Base-by-base conservation (phyloP, 2,329 filamentous ascomycete species). In the Colletotrichum incanum region DNA sequence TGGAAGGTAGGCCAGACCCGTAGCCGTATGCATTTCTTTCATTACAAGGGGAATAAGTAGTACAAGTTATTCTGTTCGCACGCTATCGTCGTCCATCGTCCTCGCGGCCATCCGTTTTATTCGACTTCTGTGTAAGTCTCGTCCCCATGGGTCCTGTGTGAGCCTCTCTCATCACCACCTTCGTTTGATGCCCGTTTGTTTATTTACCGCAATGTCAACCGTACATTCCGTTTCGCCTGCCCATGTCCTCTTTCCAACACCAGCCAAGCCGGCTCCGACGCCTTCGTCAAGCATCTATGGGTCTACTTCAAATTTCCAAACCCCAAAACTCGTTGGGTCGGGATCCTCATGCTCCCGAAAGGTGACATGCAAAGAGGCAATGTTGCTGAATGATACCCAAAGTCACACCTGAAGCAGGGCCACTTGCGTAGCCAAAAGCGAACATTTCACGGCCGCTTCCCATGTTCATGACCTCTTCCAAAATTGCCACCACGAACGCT, bases 401-500 rank as follows among this genome's bases (percentile, higher is more conserved):
- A 41, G 54, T 39, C 34, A 49, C 23, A 39, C 55, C 26, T 8
- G n/a, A 50, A 62, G 31, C 45, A 41, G 41, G 28, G 18, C n/a
- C 31, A 23, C 28, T 20, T 6, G n/a, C n/a, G 34, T 62, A 41
- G 8, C 31, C 60, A 62, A 39, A 39, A 34, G n/a, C 31, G 47
- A 34, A 3, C 26, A 31, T 23, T 28, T 18, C 11, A 16, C 20
- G 23, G 28, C 34, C 9, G 37, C 61, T 43, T 31, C 20, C 12
- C 23, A 2, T 18, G 23, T 8, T 72, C 52, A 72, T 77, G 79
- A 83, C 70, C 82, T 79, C 78, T 82, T 86, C 90, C 90, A 92
- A 77, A 92, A 91, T 79, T 87, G 87, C 89, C 89, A 92, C 81
- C 88, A 86, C 49, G 82, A 80, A 70, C 78, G 79, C 64, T 78